These are phyloP conservation scores for Pseudoscleropodium purum DNA, from an alignment of 225 moss, liverwort and hornwort species.

Conservation along the genomic window DNA sequence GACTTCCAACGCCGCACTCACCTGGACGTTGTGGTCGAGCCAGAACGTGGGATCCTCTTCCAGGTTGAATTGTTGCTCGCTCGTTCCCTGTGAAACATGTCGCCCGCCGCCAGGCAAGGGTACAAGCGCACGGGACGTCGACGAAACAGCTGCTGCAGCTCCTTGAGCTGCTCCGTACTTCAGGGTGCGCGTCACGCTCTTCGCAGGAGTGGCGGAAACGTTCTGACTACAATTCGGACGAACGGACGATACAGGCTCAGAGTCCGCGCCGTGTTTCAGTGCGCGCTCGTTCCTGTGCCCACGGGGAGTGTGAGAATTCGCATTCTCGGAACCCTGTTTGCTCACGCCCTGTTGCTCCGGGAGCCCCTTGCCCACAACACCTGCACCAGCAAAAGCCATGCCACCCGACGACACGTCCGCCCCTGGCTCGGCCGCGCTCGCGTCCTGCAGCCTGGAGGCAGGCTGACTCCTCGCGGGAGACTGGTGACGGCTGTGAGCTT, in stretches of 20 bases:
- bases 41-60: conserved; percentile 59
- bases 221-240: conserved; percentile 9
- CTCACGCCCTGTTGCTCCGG: neutral
- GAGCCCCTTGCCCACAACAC: neutral
- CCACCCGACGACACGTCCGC: neutral
- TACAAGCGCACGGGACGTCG: conserved; percentile 22
- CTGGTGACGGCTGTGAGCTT: conserved; percentile 21
- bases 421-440: neutral
- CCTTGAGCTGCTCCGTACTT: conserved; percentile 26
- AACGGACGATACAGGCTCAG: conserved; percentile 7
- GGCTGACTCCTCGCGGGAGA: conserved; percentile 18
- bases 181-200: conserved; percentile 42
- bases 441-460: conserved; percentile 11
- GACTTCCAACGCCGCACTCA: neutral
- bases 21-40: conserved; percentile 60
- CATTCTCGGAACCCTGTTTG: conserved; percentile 7
- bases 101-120: conserved; percentile 25
- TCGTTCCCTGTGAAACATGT: neutral
- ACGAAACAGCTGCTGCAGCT: neutral
- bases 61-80: conserved; percentile 38
- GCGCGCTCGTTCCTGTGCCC: conserved; percentile 17
- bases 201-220: conserved; percentile 41
- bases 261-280: conserved; percentile 10
- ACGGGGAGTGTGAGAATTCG: conserved; percentile 22
- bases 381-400: neutral